Base-by-base conservation (phyloP, 805 yeast genomes). In the Teunomyces gatunensis region DNA sequence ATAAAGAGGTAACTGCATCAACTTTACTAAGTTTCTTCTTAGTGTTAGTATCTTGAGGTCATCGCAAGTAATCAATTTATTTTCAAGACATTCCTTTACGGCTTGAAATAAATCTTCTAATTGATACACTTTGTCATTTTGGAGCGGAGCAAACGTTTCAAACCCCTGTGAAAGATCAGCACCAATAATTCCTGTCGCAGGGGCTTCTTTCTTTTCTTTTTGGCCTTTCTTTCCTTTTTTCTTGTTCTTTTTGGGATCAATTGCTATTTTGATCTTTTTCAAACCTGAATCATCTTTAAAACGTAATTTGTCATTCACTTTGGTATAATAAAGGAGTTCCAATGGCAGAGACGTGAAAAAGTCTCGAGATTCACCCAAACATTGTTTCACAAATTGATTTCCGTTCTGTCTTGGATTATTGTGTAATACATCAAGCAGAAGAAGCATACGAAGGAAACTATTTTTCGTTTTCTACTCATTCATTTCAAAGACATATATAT, bases 1-100 rank as follows among this genome's bases (percentile, higher is more conserved):
- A 17, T 51, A 46, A n/a, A 61, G 30, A 4, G 67, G 67, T 3
- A 62, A 46, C 21, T 47, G 46, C 55, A 59, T 52, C 12, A 62
- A 42, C 36, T 46, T 40, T 10, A 56, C 47, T 27, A 62, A 42
- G 13, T 51, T 55, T 43, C 67, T 40, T 11, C 67, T 45, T 5
- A 59, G 34, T 2, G 59, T 53, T 3, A 59, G 30, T 4, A 57
- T 45, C 11, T 50, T 52, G 28, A 53, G 45, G 42, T 7, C 33
- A 25, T 20, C 49, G 45, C 9, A 42, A 41, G 11, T 6, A 11
- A 37, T 37, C 12, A 13, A 9, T 23, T 37, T 6, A 6, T 21
- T 23, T 51, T 41, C 20, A 49, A 35, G 42, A 47, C 43, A 29
- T 51, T 42, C 9, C 57, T 41, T 17, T 55, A 37, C 40, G 4